A percentile compares a stretch with the other conserved stretches of the same genome.
These are phyloP conservation scores for Mucor indicus DNA, from an alignment of 371 early-diverging fungal species.

Conservation along the genomic window DNA sequence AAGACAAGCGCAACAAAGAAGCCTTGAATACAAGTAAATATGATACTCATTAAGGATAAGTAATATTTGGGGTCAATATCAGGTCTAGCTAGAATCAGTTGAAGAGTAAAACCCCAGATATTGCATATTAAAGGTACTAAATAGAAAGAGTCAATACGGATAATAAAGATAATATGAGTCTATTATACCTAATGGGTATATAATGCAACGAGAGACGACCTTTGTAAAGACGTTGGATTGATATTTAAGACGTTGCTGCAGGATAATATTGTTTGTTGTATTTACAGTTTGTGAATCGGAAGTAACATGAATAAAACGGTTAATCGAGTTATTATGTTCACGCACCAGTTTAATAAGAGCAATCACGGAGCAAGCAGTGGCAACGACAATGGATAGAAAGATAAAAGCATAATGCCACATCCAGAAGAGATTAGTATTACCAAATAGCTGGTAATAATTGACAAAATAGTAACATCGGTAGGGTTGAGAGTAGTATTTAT, in stretches of 20 bases:
- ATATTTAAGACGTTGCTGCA: not conserved
- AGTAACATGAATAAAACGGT: not conserved
- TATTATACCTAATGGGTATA: slow-evolving; percentile 32
- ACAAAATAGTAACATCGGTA: slow-evolving; percentile 6
- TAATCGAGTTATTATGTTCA: slow-evolving; percentile 1
- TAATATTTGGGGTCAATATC: not conserved
- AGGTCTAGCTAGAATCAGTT: slow-evolving; percentile 1
- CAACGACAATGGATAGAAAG: slow-evolving; percentile 16
- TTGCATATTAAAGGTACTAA: slow-evolving; percentile 22
- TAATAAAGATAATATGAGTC: not conserved
- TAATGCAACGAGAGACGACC: slow-evolving; percentile 23
- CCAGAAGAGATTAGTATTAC: slow-evolving; percentile 17
- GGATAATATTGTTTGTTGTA: not conserved
- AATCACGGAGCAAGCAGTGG: slow-evolving; percentile 9
- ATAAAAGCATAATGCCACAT: slow-evolving; percentile 27
- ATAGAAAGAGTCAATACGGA: not conserved
- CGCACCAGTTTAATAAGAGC: slow-evolving; percentile 16
- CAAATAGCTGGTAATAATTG: slow-evolving; percentile 9
- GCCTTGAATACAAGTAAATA: slow-evolving; percentile 17
- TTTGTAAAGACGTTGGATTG: slow-evolving; percentile 11
- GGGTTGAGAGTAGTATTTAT: not conserved
- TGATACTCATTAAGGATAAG: not conserved
- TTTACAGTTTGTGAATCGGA: not conserved
- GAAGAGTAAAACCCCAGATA: slow-evolving; percentile 21
- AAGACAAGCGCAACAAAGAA: slow-evolving; percentile 25